phyloP scores from a whole-genome alignment of 2,329 filamentous ascomycete species.

The Meredithiella fracta region DNA sequence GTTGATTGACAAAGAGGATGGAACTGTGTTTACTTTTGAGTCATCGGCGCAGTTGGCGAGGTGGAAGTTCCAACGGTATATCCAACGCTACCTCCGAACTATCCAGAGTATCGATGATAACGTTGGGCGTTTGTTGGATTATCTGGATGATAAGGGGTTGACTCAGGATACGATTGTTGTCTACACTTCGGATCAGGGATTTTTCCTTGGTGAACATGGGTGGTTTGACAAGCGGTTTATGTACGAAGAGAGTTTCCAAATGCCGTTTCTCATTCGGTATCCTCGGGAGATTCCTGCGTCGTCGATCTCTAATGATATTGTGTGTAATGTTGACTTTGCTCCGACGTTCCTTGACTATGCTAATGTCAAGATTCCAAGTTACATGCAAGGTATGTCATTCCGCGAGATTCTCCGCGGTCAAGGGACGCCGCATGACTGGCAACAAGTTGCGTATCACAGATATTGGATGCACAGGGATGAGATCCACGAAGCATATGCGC shows the following conservation, averaged over 20 bases:
- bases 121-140: neutral
- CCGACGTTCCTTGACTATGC: neutral
- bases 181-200: neutral
- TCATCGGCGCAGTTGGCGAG: neutral
- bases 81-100: neutral
- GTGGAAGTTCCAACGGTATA: neutral
- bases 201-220: neutral
- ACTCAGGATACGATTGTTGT: neutral
- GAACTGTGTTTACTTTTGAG: conserved; percentile 20
- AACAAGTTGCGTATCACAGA: neutral
- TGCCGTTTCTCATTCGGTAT: neutral
- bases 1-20: conserved; percentile 16
- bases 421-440: neutral
- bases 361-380: neutral
- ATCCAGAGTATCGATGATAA: neutral
- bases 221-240: neutral
- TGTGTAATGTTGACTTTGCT: neutral
- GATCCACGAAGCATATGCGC: neutral
- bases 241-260: neutral
- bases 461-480: conserved; percentile 3
- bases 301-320: neutral
- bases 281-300: neutral
- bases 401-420: neutral
- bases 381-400: neutral
- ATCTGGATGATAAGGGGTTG: neutral